These are phyloP conservation scores for Talaromyces sp. DNA, from an alignment of 2,329 filamentous ascomycete species.

Conservation along the genomic window DNA sequence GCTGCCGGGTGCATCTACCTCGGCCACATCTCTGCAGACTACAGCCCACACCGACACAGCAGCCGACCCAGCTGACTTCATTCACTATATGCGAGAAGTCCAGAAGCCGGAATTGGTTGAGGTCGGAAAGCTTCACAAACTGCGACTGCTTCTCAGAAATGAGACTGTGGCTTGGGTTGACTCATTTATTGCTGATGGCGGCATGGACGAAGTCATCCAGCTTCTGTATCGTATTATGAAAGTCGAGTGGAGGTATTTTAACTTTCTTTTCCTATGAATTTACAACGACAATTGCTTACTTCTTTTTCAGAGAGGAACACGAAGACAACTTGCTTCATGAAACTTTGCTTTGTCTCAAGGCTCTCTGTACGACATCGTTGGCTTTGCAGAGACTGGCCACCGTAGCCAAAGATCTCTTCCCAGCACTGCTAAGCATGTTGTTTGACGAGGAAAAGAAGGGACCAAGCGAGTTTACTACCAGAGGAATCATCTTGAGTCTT, in stretches of 20 bases:
- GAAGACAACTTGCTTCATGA: conserved; percentile 92
- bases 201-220: conserved; percentile 86
- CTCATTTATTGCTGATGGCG: conserved; percentile 79
- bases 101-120: conserved; percentile 79
- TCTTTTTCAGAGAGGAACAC: conserved; percentile 70
- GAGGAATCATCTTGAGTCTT: conserved; percentile 82
- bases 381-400: conserved; percentile 76
- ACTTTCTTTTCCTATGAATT: not conserved
- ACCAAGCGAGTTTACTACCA: conserved; percentile 91
- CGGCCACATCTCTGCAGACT: conserved; percentile 51
- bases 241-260: conserved; percentile 83
- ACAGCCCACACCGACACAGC: conserved; percentile 69
- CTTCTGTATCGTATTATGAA: conserved; percentile 88
- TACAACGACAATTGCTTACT: not conserved
- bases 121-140: conserved; percentile 91
- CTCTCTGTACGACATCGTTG: conserved; percentile 82
- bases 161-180: conserved; percentile 97
- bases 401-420: conserved; percentile 77
- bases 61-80: conserved; percentile 76
- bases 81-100: conserved; percentile 75
- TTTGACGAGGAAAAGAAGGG: conserved; percentile 99
- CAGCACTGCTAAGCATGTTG: conserved; percentile 78
- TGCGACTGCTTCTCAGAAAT: conserved; percentile 82
- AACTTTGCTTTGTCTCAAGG: conserved; percentile 87
- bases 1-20: conserved; percentile 51